Evolutionary conservation across 148 eudicot genomes (phyloP).

Genomic region (Amaranthus cruentus): DNA sequence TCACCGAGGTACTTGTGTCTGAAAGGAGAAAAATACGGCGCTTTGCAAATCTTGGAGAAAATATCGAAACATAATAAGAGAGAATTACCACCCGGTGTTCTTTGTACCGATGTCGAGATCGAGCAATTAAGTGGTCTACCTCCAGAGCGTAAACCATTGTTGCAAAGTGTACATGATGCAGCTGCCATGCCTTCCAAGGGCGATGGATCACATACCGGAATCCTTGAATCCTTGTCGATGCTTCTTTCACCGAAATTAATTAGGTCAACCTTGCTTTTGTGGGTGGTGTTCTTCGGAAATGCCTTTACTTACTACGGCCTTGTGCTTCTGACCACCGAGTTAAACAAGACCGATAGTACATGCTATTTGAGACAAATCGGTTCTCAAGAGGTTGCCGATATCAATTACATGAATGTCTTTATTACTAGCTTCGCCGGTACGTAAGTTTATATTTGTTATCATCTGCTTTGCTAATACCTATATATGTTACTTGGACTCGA

Average conservation of each 20-base stretch:
- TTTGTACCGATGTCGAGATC: constrained; percentile 36
- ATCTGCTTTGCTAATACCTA: not conserved
- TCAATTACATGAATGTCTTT: constrained; percentile 62
- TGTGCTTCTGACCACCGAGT: constrained; percentile 71
- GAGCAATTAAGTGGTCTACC: constrained; percentile 14
- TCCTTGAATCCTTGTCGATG: constrained; percentile 27
- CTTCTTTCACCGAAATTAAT: constrained; percentile 57
- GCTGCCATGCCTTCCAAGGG: constrained; percentile 19
- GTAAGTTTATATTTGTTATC: not conserved
- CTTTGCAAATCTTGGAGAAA: constrained; percentile 48
- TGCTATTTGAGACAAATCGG: constrained; percentile 29
- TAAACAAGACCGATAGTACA: constrained; percentile 46
- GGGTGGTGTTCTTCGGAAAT: constrained; percentile 74
- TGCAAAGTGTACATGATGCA: constrained; percentile 7
- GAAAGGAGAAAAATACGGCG: constrained; percentile 58
- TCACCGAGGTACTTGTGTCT: constrained; percentile 67
- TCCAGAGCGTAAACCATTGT: constrained; percentile 14
- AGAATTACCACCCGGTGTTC: constrained; percentile 46
- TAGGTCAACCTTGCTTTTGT: constrained; percentile 58
- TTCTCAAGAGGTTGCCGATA: constrained; percentile 24
- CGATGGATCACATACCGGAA: constrained; percentile 21
- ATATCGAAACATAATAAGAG: constrained; percentile 40
- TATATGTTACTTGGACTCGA: too few species aligned
- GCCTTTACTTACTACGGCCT: constrained; percentile 83
- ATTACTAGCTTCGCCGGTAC: constrained; percentile 86